Conservation (phyloP, 2,329 filamentous ascomycete species). For the Fonsecaea multimorphosa region DNA sequence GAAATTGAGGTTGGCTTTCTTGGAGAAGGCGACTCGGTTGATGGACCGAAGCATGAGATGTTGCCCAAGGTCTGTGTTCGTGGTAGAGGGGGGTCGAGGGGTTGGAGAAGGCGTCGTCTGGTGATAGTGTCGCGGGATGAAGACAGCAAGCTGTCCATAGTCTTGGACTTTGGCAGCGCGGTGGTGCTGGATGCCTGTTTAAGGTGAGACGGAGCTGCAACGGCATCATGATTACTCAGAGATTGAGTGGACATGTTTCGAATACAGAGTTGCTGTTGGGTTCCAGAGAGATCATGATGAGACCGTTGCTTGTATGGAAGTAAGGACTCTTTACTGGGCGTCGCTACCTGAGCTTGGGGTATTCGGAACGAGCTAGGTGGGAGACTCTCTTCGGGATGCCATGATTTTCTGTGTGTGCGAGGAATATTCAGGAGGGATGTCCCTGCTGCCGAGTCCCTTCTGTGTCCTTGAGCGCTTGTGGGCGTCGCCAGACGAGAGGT, state of each 20-base stretch:
- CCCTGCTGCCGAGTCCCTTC: not conserved
- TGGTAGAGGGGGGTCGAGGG: conserved; percentile 34
- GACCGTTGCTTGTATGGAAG: conserved; percentile 25
- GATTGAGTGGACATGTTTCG: conserved; percentile 27
- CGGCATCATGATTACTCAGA: not conserved
- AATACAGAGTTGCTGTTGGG: conserved; percentile 25
- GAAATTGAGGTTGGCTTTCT: conserved; percentile 23
- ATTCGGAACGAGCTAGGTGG: conserved; percentile 22
- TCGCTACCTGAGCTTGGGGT: conserved; percentile 8
- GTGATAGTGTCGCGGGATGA: conserved; percentile 25
- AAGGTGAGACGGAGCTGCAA: conserved; percentile 3
- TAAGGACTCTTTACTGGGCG: conserved; percentile 8
- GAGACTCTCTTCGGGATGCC: conserved; percentile 19
- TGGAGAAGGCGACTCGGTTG: conserved; percentile 27
- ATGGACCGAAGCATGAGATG: conserved; percentile 32
- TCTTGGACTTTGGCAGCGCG: conserved; percentile 32
- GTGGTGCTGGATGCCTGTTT: conserved; percentile 6
- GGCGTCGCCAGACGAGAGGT: conserved; percentile 28
- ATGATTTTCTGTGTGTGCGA: conserved; percentile 21
- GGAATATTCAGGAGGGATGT: not conserved
- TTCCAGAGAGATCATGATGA: conserved; percentile 25
- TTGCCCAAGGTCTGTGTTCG: conserved; percentile 34
- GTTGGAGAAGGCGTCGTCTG: conserved; percentile 32
- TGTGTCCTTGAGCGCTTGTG: conserved; percentile 7
- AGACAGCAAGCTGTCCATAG: conserved; percentile 23